These are phyloP conservation scores for Penicillium sp. DNA, from an alignment of 2,329 filamentous ascomycete species.

Conservation along the genomic window DNA sequence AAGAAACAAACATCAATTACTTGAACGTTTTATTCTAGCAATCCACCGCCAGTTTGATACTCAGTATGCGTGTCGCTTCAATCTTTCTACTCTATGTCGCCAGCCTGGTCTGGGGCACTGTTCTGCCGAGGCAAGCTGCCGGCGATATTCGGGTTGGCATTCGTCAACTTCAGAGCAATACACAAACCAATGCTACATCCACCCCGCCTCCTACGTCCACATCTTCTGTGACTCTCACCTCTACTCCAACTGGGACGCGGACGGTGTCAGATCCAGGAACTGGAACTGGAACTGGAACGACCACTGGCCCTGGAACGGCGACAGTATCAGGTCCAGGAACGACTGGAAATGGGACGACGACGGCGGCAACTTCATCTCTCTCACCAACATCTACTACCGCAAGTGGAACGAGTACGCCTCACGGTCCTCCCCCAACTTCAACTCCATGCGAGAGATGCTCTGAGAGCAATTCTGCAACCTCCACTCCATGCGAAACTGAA, in stretches of 20 bases:
- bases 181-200: conserved; percentile 1
- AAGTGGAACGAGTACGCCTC: conserved; percentile 3
- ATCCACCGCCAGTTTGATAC: conserved; percentile 12
- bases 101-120: conserved; percentile 18
- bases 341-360: background rate
- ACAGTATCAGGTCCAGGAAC: too few species aligned
- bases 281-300: too few species aligned
- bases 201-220: background rate
- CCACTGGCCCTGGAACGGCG: too few species aligned
- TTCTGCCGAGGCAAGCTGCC: conserved; percentile 14
- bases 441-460: conserved; percentile 6
- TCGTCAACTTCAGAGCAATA: conserved; percentile 3
- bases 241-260: background rate
- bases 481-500: conserved; percentile 6
- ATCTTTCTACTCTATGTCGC: conserved; percentile 19
- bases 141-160: conserved; percentile 9
- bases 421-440: background rate
- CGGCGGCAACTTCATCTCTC: conserved; percentile 1
- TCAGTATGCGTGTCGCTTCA: conserved; percentile 19
- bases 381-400: conserved; percentile 3
- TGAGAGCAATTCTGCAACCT: background rate
- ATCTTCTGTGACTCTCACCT: background rate
- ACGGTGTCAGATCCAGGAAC: too few species aligned
- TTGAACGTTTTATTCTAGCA: background rate
- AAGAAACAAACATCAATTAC: background rate